Conservation (phyloP, 2,329 filamentous ascomycete genomes). For the Penicillium sp. region DNA sequence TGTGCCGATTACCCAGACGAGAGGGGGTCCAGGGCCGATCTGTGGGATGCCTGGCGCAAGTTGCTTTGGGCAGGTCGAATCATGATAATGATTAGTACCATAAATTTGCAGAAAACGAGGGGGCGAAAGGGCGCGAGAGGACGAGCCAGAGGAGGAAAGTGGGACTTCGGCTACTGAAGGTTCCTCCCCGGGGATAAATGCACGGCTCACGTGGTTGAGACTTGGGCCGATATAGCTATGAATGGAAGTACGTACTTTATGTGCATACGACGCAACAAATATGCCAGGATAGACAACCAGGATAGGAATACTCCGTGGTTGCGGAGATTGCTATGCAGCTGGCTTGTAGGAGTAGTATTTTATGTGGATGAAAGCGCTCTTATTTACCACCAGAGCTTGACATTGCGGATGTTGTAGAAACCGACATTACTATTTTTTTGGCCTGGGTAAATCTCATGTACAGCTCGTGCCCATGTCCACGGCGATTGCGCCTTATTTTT, state of each 20-base stretch:
- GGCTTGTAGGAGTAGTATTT: not conserved
- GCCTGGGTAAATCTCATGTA: constrained; percentile 28
- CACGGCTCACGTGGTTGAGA: constrained; percentile 7
- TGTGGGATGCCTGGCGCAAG: constrained; percentile 8
- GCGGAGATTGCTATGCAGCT: not conserved
- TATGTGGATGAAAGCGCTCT: not conserved
- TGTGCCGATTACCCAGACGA: constrained; percentile 25
- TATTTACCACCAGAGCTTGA: not conserved
- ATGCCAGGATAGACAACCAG: no score
- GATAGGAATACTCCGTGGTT: not conserved
- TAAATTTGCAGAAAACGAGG: constrained; percentile 1
- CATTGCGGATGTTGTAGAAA: constrained; percentile 15
- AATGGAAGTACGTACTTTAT: not conserved
- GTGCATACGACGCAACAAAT: no score
- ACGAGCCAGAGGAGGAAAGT: constrained; percentile 11
- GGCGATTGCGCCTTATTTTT: constrained; percentile 21
- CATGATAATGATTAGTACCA: not conserved
- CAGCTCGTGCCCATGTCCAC: constrained; percentile 23
- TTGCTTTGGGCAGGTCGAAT: not conserved
- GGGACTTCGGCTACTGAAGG: constrained; percentile 12
- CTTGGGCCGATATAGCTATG: not conserved
- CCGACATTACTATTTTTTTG: constrained; percentile 28
- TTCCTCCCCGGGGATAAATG: constrained; percentile 11
- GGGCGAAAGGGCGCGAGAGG: not conserved
- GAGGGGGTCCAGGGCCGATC: constrained; percentile 12